Conservation (phyloP, 208 protist genomes). For the Naegleria lovaniensis region DNA sequence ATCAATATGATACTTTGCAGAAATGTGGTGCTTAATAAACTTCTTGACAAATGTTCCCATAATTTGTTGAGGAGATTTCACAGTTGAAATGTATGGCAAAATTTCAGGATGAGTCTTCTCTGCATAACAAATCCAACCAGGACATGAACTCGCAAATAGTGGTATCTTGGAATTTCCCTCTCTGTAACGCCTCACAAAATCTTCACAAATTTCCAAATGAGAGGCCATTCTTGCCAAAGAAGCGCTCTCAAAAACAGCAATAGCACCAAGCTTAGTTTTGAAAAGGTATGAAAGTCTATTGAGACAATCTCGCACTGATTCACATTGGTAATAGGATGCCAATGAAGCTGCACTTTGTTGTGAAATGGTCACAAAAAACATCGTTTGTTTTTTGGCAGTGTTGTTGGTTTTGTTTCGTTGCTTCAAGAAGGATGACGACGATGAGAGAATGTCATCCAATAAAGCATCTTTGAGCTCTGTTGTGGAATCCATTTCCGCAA, state of each 20-base stretch:
- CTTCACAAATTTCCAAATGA: constrained; percentile 59
- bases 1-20: neutral
- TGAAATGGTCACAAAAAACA: constrained; percentile 73
- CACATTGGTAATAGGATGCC: constrained; percentile 61
- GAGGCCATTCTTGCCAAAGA: constrained; percentile 61
- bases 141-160: constrained; percentile 85
- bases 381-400: neutral
- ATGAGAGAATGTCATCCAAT: too few relatives aligned
- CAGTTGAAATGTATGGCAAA: constrained; percentile 81
- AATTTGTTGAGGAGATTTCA: constrained; percentile 91
- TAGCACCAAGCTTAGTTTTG: constrained; percentile 42
- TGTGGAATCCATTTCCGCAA: too few relatives aligned
- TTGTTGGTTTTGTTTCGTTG: too few relatives aligned
- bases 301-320: constrained; percentile 46
- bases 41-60: constrained; percentile 82
- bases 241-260: constrained; percentile 65
- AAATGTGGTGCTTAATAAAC: constrained; percentile 35
- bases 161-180: constrained; percentile 55
- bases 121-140: constrained; percentile 95
- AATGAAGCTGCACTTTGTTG: constrained; percentile 80
- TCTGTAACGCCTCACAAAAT: constrained; percentile 56
- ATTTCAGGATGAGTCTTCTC: constrained; percentile 87
- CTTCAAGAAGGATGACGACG: too few relatives aligned
- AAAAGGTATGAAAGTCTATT: constrained; percentile 65
- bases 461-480: too few relatives aligned